These are phyloP conservation scores for Trematosphaeria pertusa DNA, from an alignment of 2,329 filamentous ascomycete genomes.

Conservation along the genomic window DNA sequence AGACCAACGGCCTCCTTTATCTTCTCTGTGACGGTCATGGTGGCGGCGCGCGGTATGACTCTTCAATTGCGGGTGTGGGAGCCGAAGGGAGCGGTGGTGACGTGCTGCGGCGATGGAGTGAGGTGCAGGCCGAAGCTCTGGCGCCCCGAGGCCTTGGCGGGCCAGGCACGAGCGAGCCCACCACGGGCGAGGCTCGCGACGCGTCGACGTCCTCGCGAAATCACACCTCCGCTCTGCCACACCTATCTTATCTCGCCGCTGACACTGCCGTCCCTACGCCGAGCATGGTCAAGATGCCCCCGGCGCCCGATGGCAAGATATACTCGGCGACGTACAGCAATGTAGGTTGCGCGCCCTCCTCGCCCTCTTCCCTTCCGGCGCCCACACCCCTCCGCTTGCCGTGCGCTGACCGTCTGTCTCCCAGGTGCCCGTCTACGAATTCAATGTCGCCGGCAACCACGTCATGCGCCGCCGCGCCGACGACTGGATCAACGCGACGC, in stretches of 20 bases:
- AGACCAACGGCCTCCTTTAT: conserved; percentile 59
- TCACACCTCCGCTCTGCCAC: conserved; percentile 17
- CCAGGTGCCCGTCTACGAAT: conserved; percentile 94
- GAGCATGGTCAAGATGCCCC: conserved; percentile 46
- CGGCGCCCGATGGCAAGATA: conserved; percentile 55
- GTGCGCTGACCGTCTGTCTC: conserved; percentile 24
- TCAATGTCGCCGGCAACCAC: conserved; percentile 86
- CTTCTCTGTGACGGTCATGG: conserved; percentile 53
- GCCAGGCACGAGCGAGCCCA: conserved; percentile 3
- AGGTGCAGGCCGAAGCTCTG: conserved; percentile 19
- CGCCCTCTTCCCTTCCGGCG: not conserved
- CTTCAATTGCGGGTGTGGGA: conserved; percentile 31
- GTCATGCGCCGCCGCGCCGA: conserved; percentile 94
- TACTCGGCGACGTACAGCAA: conserved; percentile 72
- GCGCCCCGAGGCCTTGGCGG: conserved; percentile 8
- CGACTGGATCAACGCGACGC: conserved; percentile 99
- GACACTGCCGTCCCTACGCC: no score
- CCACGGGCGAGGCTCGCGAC: conserved; percentile 7
- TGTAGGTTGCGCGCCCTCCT: conserved; percentile 44
- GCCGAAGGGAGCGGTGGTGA: conserved; percentile 18
- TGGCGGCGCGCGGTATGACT: conserved; percentile 24
- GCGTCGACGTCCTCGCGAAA: conserved; percentile 21
- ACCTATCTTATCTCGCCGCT: conserved; percentile 4
- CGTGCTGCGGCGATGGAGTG: conserved; percentile 20
- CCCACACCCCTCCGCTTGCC: not conserved